Percentiles rank a stretch among this genome's conserved stretches.
Evolutionary conservation across 129 eudicot species (phyloP).

Genomic region (Arctium minus): DNA sequence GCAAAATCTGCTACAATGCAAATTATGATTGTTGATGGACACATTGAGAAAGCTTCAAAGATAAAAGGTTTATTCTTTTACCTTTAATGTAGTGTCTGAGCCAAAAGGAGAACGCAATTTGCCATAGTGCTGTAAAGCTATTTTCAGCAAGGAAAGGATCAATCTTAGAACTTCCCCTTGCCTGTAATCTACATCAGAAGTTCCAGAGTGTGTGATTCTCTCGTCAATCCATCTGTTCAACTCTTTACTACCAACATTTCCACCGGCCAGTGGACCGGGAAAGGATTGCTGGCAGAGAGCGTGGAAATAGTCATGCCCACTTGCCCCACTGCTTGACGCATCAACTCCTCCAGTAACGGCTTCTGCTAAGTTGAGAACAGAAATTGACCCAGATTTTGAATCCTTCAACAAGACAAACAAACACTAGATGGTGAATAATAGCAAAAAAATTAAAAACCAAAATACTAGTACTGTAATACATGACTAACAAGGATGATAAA

Average conservation of each 20-base stretch:
- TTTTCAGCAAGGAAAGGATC: constrained; percentile 85
- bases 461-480: not conserved
- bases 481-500: not conserved
- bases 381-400: constrained; percentile 52
- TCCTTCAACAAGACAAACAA: constrained; percentile 46
- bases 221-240: constrained; percentile 71
- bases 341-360: constrained; percentile 35
- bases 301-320: constrained; percentile 20
- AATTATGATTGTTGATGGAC: not conserved
- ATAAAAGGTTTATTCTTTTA: constrained; percentile 16
- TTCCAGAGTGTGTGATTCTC: constrained; percentile 44
- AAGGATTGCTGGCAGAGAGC: constrained; percentile 30
- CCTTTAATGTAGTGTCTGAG: constrained; percentile 63
- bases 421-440: not conserved
- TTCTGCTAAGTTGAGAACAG: constrained; percentile 72
- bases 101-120: constrained; percentile 95
- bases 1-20: constrained; percentile 14
- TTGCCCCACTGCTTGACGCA: not conserved
- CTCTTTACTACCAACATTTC: constrained; percentile 32
- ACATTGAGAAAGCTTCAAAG: not conserved
- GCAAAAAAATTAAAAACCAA: constrained; percentile 1
- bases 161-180: constrained; percentile 55
- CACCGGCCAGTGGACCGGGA: constrained; percentile 35
- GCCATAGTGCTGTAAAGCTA: constrained; percentile 84
- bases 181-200: constrained; percentile 44